Evolutionary conservation across 73 alveolate genomes (phyloP), one percentile per base, ranked within the genome.

Genomic region (Symbiodinium natans): DNA sequence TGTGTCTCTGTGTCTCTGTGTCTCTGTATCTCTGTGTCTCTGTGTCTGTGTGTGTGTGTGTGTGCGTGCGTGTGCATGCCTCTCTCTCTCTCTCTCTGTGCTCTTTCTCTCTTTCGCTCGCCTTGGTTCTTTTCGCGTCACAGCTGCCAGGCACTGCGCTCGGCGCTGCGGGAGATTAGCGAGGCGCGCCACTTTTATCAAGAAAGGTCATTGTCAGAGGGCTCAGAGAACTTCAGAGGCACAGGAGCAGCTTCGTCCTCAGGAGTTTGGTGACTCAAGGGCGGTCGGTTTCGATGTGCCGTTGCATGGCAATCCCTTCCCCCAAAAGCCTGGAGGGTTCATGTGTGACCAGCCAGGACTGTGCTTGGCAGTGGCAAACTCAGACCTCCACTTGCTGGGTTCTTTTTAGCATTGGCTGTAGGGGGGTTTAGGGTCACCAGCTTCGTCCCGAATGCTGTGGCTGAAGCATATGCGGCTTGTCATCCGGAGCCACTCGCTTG

Each of bases 1-100:
- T 68, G 82, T 68, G 82, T 68, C 39, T 68, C 82, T 68, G 82
- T 68, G 82, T 68, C 39, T 68, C 82, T 68, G 82, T 68, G 82
- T 68, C 82, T 68, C 82, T 68, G 82, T n/a, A n/a, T 68, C 82
- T 68, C 82, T 68, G 82, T 68, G 82, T 68, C 82, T 68, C 82
- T 68, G 82, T 68, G 82, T 68, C 82, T 68, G 36, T 68, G 82
- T 68, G 82, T 68, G 33, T 68, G 36, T 68, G 82, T 68, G 82
- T 68, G 36, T 68, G 33, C 15, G 82, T 68, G 82, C 15, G 36
- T 68, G 36, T 68, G 82, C 15, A n/a, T 68, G 36, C 15, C 82
- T 68, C 33, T 68, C 33, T 68, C 39, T 68, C 39, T 68, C 33
- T 68, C 36, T 68, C 39, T 68, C 39, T 68, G 82, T 68, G 82